Evolutionary conservation across 768 basidiomycete genomes (phyloP), one percentile per base, ranked within the genome.

Genomic region (Pleurotus tuoliensis): DNA sequence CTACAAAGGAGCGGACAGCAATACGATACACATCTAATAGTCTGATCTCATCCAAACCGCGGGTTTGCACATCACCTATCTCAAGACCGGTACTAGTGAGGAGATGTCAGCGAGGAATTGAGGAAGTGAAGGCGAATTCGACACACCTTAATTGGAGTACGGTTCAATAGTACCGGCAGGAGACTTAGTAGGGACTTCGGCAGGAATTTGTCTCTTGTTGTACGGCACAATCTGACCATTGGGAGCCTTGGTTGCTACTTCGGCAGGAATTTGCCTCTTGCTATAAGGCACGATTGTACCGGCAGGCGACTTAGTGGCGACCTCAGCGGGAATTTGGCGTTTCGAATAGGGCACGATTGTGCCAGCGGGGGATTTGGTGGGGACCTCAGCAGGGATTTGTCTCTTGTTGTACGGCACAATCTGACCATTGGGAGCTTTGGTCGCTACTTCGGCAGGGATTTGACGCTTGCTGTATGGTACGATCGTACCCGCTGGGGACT

Each of bases 301-400:
- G 20, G 56, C n/a, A 37, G 55, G 55, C n/a, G 58, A 55, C 13
- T 50, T 56, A 13, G 58, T 48, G 13, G 58, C 37, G 13, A 51
- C 49, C 25, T 58, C 56, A 12, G 50, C 56, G 16, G 56, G 56
- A 5, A 58, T 52, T 41, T 56, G 45, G 24, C 57, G 57, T 37
- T 56, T 61, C 46, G 12, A n/a, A 61, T 73, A 75, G 1, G 55
- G 61, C 38, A 61, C 64, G 38, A 78, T 64, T 4, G 58, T 51
- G 12, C 77, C 76, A 6, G 68, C 57, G 11, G 66, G 63, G 0
- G 77, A 66, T 48, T 70, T 75, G 40, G 71, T 67, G 0, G 76
- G 40, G 3, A 60, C 46, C 55, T 77, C 67, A 5, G 57, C 66
- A 4, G 61, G 61, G 16, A 66, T 61, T 22, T 55, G 55, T 2